phyloP scores from a whole-genome alignment of 1,284 basidiomycete genomes.

The Trichosporon inkin region DNA sequence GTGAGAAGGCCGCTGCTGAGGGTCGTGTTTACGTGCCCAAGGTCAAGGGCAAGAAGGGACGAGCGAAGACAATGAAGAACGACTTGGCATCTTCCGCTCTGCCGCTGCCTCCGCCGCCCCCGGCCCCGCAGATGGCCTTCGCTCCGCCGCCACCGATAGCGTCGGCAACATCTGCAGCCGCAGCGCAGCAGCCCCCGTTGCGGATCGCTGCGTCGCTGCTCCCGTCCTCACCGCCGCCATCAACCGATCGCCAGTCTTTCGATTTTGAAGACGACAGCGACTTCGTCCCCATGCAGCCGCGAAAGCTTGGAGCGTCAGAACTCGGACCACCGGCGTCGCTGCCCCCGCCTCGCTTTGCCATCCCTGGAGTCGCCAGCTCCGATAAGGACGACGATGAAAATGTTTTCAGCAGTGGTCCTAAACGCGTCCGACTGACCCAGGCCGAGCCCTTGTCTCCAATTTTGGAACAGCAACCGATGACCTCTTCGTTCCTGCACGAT shows the following conservation, averaged over 20 bases:
- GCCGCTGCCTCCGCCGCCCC: constrained; percentile 4
- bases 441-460: constrained; percentile 34
- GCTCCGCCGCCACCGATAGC: constrained; percentile 13
- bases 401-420: constrained; percentile 30
- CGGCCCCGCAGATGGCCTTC: background rate
- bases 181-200: background rate
- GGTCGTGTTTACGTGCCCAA: constrained; percentile 44
- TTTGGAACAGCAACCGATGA: constrained; percentile 21
- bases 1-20: constrained; percentile 41
- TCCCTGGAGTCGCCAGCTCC: background rate
- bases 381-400: constrained; percentile 38
- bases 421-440: constrained; percentile 36
- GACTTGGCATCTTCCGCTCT: background rate
- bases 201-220: constrained; percentile 9
- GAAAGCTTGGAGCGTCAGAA: background rate
- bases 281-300: constrained; percentile 29
- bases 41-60: constrained; percentile 45
- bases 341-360: constrained; percentile 20
- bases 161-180: background rate
- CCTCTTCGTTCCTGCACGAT: constrained; percentile 22
- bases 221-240: constrained; percentile 6
- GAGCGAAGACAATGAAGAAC: constrained; percentile 21
- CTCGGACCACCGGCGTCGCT: constrained; percentile 7
- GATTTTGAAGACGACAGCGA: constrained; percentile 40
- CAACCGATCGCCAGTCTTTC: background rate